A percentile compares a stretch with the other conserved stretches of the same genome.
phyloP scores from a whole-genome alignment of 805 yeast genomes.

The Candida wancherniae region DNA sequence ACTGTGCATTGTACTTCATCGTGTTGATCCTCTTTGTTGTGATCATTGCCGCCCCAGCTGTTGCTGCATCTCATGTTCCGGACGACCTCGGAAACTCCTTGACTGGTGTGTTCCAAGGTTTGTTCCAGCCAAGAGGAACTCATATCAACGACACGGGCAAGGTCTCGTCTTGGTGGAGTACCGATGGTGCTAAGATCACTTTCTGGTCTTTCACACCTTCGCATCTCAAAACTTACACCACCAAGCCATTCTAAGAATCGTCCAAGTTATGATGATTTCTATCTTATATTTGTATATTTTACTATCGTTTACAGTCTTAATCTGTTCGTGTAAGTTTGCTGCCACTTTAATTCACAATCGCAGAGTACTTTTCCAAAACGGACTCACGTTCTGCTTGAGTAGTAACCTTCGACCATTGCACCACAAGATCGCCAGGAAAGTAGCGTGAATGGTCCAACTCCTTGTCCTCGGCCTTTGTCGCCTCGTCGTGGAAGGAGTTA shows the following conservation, averaged over 20 bases:
- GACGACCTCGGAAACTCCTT: slow-evolving; percentile 27
- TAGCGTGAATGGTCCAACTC: slow-evolving; percentile 45
- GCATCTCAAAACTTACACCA: slow-evolving; percentile 49
- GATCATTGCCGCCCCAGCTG: slow-evolving; percentile 88
- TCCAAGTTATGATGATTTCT: slow-evolving; percentile 1
- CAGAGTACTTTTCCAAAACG: slow-evolving; percentile 25
- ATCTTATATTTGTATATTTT: slow-evolving; percentile 6
- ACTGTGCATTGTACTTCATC: slow-evolving; percentile 73
- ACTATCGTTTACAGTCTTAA: slow-evolving; percentile 7
- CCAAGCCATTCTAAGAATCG: slow-evolving; percentile 39
- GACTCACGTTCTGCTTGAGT: slow-evolving; percentile 48
- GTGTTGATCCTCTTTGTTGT: slow-evolving; percentile 67
- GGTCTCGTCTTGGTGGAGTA: slow-evolving; percentile 19
- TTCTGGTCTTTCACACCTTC: slow-evolving; percentile 53
- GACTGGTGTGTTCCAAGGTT: slow-evolving; percentile 50
- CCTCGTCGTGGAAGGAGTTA: slow-evolving; percentile 23
- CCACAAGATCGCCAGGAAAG: slow-evolving; percentile 63
- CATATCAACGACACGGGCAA: slow-evolving; percentile 80
- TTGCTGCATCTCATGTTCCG: slow-evolving; percentile 58
- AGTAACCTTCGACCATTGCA: slow-evolving; percentile 55
- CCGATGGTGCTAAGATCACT: slow-evolving; percentile 24
- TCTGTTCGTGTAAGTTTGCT: too few species aligned
- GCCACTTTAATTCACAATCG: too few species aligned
- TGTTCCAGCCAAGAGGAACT: slow-evolving; percentile 85
- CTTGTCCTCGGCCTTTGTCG: slow-evolving; percentile 12